Base-by-base conservation (phyloP, 2,329 filamentous ascomycete genomes). In the Colletotrichum theobromicola region DNA sequence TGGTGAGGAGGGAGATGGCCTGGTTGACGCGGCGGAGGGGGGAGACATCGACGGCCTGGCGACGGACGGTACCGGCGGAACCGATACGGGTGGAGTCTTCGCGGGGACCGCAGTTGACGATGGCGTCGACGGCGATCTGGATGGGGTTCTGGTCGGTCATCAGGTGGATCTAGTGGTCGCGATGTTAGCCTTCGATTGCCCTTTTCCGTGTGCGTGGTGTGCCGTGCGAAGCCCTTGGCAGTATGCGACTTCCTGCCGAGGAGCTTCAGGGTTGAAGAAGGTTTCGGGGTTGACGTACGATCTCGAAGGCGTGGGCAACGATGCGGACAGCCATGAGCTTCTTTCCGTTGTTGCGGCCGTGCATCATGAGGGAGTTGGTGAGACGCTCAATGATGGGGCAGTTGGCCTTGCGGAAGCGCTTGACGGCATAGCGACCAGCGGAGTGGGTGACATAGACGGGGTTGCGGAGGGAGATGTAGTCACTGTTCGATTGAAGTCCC, bases 61-160 rank as follows among this genome's bases (percentile, higher is more conserved):
- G 95, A 91, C 97, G 96, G 90, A 99, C 97, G 90, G 97, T 99
- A 94, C 97, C 97, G 81, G 97, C 97, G 85, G 95, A 98, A 89
- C 97, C 97, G 85, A 99, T 99, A 94, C 97, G 95, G 90, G 97
- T 99, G 88, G 93, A 96, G 92, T 99, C 97, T 96, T 99, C 97
- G 87, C 97, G 96, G 88, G 97, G 97, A 87, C 97, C 97, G 91
- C 97, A 99, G 95, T 99, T 99, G 93, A 98, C 97, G 82, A 99
- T 98, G 88, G 97, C 97, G 85, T 99, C 97, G 84, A 99, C 97
- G 85, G 96, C 96, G 85, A 99, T 93, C 92, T 99, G 97, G 92
- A 99, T 97, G 86, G 97, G 97, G 94, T 99, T 99, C 92, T 98
- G 97, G 92, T 99, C 97, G 92, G 97, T 98, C 95, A 98, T 98